Evolutionary conservation across 768 basidiomycete genomes (phyloP), one percentile per base, ranked within the genome.

Genomic region (Lactarius indigo): DNA sequence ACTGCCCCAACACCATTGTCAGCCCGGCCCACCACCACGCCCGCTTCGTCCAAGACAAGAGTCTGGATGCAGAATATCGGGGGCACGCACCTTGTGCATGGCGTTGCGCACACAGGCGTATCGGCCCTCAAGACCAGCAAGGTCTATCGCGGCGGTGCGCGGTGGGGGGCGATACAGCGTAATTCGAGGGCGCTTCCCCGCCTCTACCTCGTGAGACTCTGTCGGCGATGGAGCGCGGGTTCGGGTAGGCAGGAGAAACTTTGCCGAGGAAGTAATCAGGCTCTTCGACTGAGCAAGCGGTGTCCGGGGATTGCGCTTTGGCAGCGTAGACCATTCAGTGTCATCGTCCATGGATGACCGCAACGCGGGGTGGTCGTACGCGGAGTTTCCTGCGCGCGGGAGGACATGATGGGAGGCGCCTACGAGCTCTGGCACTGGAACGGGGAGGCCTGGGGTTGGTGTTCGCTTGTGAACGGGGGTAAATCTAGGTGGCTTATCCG

Each of bases 1-100:
- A 78, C 76, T 77, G 47, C 41, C 65, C 52, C 57, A 15, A 30
- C 57, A 15, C 52, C 41, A 5, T n/a, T 31, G 17, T 68, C 56
- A 68, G 68, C 56, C 35, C 56, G 2, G 1, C 7, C 35, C 35
- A 12, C 18, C 23, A n/a, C 13, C 18, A 35, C 15, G 28, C 17
- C 18, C 57, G 52, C 39, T 7, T 26, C 37, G 57, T 20, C 30
- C 52, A 30, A 47, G 60, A 61, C 57, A 39, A 39, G 10, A 15
- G 31, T 15, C 39, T 13, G 31, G 26, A n/a, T 31, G 26, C 13
- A 26, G 23, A 20, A 30, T 37, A 37, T 30, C 8, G 1, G 56
- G 31, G 8, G 28, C 42, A 59, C 65, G 20, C 28, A 69, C 68
- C 68, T 69, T 44, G 33, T 57, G 65, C 65, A 63, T 67, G 31